phyloP scores from a whole-genome alignment of 2,329 filamentous ascomycete genomes.

The Colletotrichum echinochloae region DNA sequence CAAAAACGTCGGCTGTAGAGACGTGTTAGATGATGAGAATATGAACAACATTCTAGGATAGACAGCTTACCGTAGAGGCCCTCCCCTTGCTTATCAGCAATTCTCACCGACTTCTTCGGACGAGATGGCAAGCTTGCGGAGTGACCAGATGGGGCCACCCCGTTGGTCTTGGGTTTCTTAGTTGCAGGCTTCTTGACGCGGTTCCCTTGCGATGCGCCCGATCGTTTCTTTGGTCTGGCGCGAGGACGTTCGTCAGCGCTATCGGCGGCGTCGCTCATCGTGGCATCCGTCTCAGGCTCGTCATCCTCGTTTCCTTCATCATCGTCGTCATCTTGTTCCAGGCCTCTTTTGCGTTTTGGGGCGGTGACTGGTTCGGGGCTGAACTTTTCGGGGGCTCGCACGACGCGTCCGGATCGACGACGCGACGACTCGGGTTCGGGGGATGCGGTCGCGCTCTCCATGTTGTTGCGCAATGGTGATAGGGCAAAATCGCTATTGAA shows the following conservation, averaged over 20 bases:
- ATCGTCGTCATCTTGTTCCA: conserved; percentile 61
- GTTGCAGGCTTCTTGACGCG: conserved; percentile 67
- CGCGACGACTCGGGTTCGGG: conserved; percentile 65
- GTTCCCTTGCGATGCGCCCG: conserved; percentile 52
- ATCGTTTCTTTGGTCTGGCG: conserved; percentile 36
- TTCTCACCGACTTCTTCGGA: conserved; percentile 67
- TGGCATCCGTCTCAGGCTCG: conserved; percentile 60
- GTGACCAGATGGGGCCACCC: conserved; percentile 51
- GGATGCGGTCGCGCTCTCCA: conserved; percentile 67
- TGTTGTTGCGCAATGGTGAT: conserved; percentile 44
- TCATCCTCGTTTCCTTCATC: conserved; percentile 61
- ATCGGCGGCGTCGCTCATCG: conserved; percentile 61
- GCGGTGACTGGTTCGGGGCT: conserved; percentile 62
- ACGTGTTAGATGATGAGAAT: conserved; percentile 44
- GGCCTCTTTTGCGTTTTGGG: conserved; percentile 69
- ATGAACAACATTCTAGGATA: conserved; percentile 34
- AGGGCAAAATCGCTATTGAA: not conserved
- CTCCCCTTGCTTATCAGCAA: conserved; percentile 62
- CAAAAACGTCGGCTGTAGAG: conserved; percentile 70
- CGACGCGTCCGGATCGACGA: conserved; percentile 78
- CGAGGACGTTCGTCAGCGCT: conserved; percentile 51
- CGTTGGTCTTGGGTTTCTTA: conserved; percentile 75
- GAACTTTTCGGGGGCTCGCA: conserved; percentile 71
- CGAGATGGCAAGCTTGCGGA: conserved; percentile 62
- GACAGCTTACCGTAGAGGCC: conserved; percentile 65